Evolutionary conservation across 768 basidiomycete species (phyloP), one percentile per base, ranked within the genome.

Genomic region (Trametes villosa): DNA sequence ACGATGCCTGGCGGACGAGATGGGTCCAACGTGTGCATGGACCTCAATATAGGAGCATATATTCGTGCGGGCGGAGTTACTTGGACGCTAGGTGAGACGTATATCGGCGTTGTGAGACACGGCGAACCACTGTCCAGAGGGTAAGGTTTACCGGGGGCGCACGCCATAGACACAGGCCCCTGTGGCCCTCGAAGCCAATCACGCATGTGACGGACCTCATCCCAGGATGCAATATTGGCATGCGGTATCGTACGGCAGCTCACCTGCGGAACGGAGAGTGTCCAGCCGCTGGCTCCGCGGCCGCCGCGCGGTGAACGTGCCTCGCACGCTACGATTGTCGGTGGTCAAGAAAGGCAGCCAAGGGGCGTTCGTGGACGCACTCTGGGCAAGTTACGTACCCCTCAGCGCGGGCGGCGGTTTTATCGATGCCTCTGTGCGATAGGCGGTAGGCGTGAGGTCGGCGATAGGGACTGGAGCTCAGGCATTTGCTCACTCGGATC

Each of bases 321-420:
- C 38, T 41, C 22, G 24, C 12, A n/a, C 8, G 38, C 31, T 12
- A 46, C 27, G 44, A 55, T 55, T 36, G 31, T 55, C 53, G 33
- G 20, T 42, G 5, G 9, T 27, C 31, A 11, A 12, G 20, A 54
- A 45, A 34, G 53, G 53, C 9, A 45, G 20, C 9, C 17, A 17
- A 9, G 20, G 18, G 12, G 26, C 22, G 24, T 31, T 8, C 12
- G 30, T 20, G 27, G 26, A 17, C 45, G 34, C n/a, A 24, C 33
- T 47, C 15, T n/a, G 26, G 12, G 26, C 24, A 18, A 3, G 34
- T 48, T 56, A 56, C 55, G 55, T 56, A 56, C 45, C 34, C 11
- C 34, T n/a, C 34, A 9, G 45, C 34, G 34, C 34, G 33, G 8
- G 45, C n/a, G 26, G 18, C 4, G 46, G 31, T 18, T 17, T 33